These are phyloP conservation scores for Elaeagnus macrophylla DNA, from an alignment of 306 rosid species.

Conservation along the genomic window DNA sequence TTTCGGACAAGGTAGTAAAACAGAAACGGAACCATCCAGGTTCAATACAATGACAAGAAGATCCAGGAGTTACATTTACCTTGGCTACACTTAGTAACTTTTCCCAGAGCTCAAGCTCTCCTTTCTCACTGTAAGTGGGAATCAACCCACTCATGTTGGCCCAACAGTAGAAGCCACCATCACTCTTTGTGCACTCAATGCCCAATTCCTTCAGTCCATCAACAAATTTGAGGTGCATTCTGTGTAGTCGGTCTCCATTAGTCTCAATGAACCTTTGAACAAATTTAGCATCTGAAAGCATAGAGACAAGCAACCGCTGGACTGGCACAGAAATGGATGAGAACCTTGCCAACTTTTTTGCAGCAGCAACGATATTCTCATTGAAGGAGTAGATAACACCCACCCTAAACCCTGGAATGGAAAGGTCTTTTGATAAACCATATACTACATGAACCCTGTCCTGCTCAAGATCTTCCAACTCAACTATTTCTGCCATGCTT, in stretches of 20 bases:
- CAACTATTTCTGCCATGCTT: slow-evolving; percentile 74
- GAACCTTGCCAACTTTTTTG: slow-evolving; percentile 62
- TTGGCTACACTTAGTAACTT: slow-evolving; percentile 66
- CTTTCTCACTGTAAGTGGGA: slow-evolving; percentile 68
- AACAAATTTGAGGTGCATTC: slow-evolving; percentile 42
- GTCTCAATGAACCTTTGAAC: slow-evolving; percentile 36
- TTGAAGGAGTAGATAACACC: slow-evolving; percentile 70
- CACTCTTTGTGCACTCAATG: slow-evolving; percentile 53
- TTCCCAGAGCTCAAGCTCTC: slow-evolving; percentile 93
- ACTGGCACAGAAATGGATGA: slow-evolving; percentile 60
- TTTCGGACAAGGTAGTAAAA: slow-evolving; percentile 53
- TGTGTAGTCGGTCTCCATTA: slow-evolving; percentile 41
- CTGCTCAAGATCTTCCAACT: slow-evolving; percentile 50
- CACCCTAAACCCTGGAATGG: slow-evolving; percentile 65
- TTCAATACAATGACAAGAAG: slow-evolving; percentile 76
- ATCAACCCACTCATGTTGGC: slow-evolving; percentile 70
- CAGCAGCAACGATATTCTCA: slow-evolving; percentile 50
- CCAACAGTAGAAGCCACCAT: slow-evolving; percentile 88
- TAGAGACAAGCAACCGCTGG: slow-evolving; percentile 58
- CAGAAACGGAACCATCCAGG: slow-evolving; percentile 91
- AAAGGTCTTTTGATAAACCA: slow-evolving; percentile 66
- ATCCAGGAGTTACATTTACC: slow-evolving; percentile 75
- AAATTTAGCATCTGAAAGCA: slow-evolving; percentile 70
- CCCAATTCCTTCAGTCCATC: slow-evolving; percentile 68
- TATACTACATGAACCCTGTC: slow-evolving; percentile 78